Conservation (phyloP, 441 rosid species). For the Aleurites moluccanus region DNA sequence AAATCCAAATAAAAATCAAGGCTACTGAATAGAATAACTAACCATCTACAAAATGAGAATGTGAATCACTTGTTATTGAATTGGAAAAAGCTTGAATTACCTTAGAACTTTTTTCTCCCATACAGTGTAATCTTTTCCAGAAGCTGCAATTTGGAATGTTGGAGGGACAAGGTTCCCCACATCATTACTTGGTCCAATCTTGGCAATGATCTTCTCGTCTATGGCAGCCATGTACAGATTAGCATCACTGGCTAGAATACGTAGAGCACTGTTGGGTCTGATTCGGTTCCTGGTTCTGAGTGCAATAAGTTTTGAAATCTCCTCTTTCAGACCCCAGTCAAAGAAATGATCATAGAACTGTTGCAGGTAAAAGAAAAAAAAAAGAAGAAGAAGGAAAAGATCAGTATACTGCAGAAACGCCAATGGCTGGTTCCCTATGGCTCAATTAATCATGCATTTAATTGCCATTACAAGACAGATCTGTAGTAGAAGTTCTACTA, state of each 20-base stretch:
- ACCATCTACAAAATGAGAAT: no score
- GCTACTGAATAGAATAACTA: no score
- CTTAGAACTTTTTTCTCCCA: neutral
- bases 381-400: no score
- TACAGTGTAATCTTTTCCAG: neutral
- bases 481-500: neutral
- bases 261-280: slow-evolving; percentile 26
- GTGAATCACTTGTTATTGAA: no score
- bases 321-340: slow-evolving; percentile 57
- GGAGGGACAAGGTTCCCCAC: slow-evolving; percentile 55
- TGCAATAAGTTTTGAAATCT: slow-evolving; percentile 24
- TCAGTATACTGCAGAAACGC: no score
- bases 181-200: slow-evolving; percentile 60
- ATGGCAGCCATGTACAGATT: slow-evolving; percentile 61
- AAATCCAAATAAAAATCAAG: no score
- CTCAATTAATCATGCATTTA: neutral
- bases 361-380: neutral
- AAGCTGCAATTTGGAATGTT: slow-evolving; percentile 5
- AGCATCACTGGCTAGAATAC: slow-evolving; percentile 27
- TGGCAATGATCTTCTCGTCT: slow-evolving; percentile 53
- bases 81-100: neutral
- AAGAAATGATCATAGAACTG: slow-evolving; percentile 75
- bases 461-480: neutral
- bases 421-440: no score
- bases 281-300: slow-evolving; percentile 13